These are phyloP conservation scores for Syncephalastrum monosporum DNA, from an alignment of 371 early-diverging fungal species.

Conservation along the genomic window DNA sequence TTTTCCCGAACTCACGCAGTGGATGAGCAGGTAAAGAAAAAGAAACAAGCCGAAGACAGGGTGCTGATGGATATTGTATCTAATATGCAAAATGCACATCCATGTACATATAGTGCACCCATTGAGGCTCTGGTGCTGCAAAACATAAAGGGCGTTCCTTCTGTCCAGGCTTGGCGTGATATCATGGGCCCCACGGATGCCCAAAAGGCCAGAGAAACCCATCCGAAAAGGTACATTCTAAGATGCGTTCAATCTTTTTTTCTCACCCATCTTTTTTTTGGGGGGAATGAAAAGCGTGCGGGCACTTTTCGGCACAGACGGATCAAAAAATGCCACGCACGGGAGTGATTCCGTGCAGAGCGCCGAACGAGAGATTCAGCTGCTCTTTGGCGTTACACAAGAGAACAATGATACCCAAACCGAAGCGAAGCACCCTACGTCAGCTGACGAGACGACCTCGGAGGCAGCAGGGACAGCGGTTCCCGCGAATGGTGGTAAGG, in stretches of 20 bases:
- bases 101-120: slow-evolving; percentile 10
- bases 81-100: slow-evolving; percentile 4
- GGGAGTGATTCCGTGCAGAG: slow-evolving; percentile 66
- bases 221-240: slow-evolving; percentile 48
- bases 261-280: slow-evolving; percentile 1
- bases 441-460: neutral
- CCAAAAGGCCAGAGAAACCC: slow-evolving; percentile 56
- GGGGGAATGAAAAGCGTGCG: slow-evolving; percentile 36
- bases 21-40: slow-evolving; percentile 69
- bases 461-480: neutral
- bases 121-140: slow-evolving; percentile 64
- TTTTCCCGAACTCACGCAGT: slow-evolving; percentile 66
- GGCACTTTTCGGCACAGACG: slow-evolving; percentile 65
- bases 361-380: slow-evolving; percentile 68
- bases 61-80: slow-evolving; percentile 5
- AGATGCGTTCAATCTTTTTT: neutral
- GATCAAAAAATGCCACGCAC: slow-evolving; percentile 71
- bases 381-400: slow-evolving; percentile 47
- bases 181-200: slow-evolving; percentile 81
- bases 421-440: neutral
- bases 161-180: slow-evolving; percentile 66
- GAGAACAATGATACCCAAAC: neutral
- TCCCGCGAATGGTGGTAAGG: no score
- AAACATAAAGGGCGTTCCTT: slow-evolving; percentile 43
- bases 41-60: neutral